A percentile compares a stretch with the other conserved stretches of the same genome.
Conservation (phyloP, 2,329 filamentous ascomycete genomes). For the Talaromyces sp. region DNA sequence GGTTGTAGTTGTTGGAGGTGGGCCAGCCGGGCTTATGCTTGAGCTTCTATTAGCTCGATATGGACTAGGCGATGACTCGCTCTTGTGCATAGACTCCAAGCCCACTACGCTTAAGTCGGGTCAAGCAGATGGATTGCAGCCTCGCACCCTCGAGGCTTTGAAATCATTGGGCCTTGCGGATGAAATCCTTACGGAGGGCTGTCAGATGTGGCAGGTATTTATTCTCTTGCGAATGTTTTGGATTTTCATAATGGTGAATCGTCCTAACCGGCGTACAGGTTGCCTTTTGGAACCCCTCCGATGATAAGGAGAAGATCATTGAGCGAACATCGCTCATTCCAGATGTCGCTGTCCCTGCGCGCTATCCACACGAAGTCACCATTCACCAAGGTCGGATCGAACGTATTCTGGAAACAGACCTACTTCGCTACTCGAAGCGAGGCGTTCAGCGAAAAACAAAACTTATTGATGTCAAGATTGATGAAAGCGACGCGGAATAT, state of each 20-base stretch:
- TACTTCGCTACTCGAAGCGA: slow-evolving; percentile 61
- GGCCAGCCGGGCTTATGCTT: slow-evolving; percentile 48
- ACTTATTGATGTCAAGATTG: slow-evolving; percentile 63
- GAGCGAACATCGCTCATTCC: slow-evolving; percentile 59
- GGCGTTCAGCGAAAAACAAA: slow-evolving; percentile 67
- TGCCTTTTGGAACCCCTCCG: slow-evolving; percentile 70
- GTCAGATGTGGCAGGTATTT: slow-evolving; percentile 52
- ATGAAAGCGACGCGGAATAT: slow-evolving; percentile 49
- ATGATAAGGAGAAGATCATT: slow-evolving; percentile 56
- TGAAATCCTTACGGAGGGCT: slow-evolving; percentile 43
- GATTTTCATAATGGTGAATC: neutral
- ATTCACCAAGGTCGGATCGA: slow-evolving; percentile 74
- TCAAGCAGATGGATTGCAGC: slow-evolving; percentile 48
- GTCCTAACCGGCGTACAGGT: slow-evolving; percentile 15
- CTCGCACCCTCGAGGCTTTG: slow-evolving; percentile 48
- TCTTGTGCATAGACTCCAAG: slow-evolving; percentile 49
- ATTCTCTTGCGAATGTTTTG: neutral
- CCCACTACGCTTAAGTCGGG: slow-evolving; percentile 42
- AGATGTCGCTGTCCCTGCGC: slow-evolving; percentile 64
- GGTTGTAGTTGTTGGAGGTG: slow-evolving; percentile 47
- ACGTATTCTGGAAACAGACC: slow-evolving; percentile 67
- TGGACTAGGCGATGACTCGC: slow-evolving; percentile 43
- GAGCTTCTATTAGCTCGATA: slow-evolving; percentile 47
- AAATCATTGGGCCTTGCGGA: slow-evolving; percentile 46
- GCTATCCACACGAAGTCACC: slow-evolving; percentile 71